Conservation (phyloP, 352 stramenopile genomes). For the Phytophthora macrochlamydospora region DNA sequence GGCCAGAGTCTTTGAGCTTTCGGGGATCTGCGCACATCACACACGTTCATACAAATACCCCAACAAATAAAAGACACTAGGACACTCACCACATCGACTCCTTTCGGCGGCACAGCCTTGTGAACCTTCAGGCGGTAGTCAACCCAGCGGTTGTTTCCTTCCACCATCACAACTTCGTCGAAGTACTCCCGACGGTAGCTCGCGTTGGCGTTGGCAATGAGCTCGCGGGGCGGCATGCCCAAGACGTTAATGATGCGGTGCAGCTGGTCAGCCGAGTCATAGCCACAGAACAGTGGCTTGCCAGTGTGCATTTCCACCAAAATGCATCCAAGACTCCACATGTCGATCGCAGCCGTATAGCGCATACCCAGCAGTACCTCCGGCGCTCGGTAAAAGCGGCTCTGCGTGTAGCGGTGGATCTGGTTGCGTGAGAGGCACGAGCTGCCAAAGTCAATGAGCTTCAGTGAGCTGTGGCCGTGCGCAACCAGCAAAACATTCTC, state of each 20-base stretch:
- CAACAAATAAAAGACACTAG: constrained; percentile 38
- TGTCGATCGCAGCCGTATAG: constrained; percentile 83
- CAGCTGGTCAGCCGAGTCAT: constrained; percentile 85
- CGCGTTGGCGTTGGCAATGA: constrained; percentile 90
- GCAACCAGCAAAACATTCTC: constrained; percentile 98
- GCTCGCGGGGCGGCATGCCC: constrained; percentile 48
- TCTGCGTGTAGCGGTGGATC: constrained; percentile 98
- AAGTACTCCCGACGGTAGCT: constrained; percentile 93
- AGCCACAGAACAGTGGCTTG: constrained; percentile 83
- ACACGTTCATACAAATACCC: constrained; percentile 14
- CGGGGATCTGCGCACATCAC: constrained; percentile 29
- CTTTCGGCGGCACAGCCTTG: constrained; percentile 48
- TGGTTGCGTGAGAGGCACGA: constrained; percentile 92
- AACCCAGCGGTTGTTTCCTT: constrained; percentile 60
- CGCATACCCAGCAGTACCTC: constrained; percentile 96
- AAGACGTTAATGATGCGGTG: constrained; percentile 86
- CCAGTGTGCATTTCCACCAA: constrained; percentile 83
- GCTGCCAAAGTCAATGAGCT: constrained; percentile 99
- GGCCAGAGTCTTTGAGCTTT: constrained; percentile 48
- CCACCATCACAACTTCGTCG: constrained; percentile 70
- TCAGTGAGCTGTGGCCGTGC: constrained; percentile 95
- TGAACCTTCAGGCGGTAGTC: constrained; percentile 74
- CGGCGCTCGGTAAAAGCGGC: constrained; percentile 97
- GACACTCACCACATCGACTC: constrained; percentile 46
- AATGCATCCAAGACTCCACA: constrained; percentile 92